Percentiles rank a stretch among this genome's conserved stretches.
Conservation (phyloP, 2,329 filamentous ascomycete genomes). For the Cladosporium sp. region DNA sequence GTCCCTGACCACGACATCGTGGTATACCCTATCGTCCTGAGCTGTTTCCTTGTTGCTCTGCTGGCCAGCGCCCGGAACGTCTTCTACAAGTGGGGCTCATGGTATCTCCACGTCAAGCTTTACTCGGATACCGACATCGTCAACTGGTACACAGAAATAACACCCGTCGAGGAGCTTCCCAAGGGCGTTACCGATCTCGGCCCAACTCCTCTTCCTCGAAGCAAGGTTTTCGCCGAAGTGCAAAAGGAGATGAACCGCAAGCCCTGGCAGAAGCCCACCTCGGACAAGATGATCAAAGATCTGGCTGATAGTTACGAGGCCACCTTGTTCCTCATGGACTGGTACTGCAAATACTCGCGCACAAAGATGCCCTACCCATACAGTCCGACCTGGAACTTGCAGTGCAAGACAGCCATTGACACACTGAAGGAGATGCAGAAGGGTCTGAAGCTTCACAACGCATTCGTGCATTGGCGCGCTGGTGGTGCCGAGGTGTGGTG, state of each 20-base stretch:
- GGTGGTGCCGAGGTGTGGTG: slow-evolving; percentile 58
- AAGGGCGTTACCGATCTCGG: slow-evolving; percentile 51
- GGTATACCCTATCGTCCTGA: slow-evolving; percentile 59
- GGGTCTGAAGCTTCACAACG: slow-evolving; percentile 58
- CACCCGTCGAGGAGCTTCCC: slow-evolving; percentile 43
- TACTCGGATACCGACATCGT: slow-evolving; percentile 55
- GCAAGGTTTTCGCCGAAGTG: slow-evolving; percentile 50
- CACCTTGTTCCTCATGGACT: slow-evolving; percentile 57
- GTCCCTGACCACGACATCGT: slow-evolving; percentile 53
- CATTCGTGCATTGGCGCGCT: slow-evolving; percentile 61
- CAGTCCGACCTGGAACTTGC: slow-evolving; percentile 61
- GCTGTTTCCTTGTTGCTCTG: slow-evolving; percentile 55
- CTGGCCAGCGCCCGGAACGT: slow-evolving; percentile 57
- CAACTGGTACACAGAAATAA: slow-evolving; percentile 48
- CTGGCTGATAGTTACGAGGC: slow-evolving; percentile 56
- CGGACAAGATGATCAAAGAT: slow-evolving; percentile 52
- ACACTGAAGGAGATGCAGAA: slow-evolving; percentile 57
- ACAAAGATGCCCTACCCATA: slow-evolving; percentile 54
- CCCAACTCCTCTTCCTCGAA: slow-evolving; percentile 51
- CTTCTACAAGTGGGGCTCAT: slow-evolving; percentile 61
- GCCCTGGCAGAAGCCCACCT: slow-evolving; percentile 46
- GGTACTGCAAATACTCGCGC: slow-evolving; percentile 53
- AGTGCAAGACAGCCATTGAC: slow-evolving; percentile 57
- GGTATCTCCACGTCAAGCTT: slow-evolving; percentile 55
- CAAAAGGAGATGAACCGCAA: slow-evolving; percentile 47